Base-by-base conservation (phyloP, 2,329 filamentous ascomycete genomes). In the Emmonsiellopsis sp. region DNA sequence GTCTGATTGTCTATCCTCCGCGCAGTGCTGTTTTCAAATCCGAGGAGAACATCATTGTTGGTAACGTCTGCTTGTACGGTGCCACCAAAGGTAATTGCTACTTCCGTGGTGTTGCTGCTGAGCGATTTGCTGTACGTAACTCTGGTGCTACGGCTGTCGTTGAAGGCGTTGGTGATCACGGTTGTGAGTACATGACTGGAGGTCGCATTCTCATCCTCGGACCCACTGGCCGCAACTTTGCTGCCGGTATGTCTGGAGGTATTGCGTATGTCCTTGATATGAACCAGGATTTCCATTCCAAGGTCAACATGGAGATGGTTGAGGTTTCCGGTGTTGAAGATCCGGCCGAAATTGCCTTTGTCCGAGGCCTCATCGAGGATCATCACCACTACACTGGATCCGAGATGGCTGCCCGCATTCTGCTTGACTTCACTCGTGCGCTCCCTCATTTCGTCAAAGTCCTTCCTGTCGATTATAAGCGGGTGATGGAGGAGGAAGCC, bases 151-250 rank as follows among this genome's bases (percentile, higher is more conserved):
- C 86, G 32, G 90, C 92, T n/a, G 88, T 97, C 59, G 91, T 96
- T 57, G 92, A 97, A 73, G 92, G 92, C 74, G 82, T 95, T 60
- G 92, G 92, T 78, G 92, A 97, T 71, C 92, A 97, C 69, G 88
- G 89, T 58, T 96, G 91, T 68, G 92, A 97, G 78, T 97, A 97
- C 81, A 97, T 97, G 92, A 96, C 92, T 65, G 92, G 92, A 68
- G 92, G 92, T 67, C 88, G 91, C 66, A 79, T 96, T 49, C 76
- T 97, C 59, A 81, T 95, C 65, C 80, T 97, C 47, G 92, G 92
- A 55, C 83, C 82, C 64, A 95, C 90, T 66, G 92, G 92, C 45
- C 91, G 92, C 63, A 97, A 97, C 78, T 97, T 97, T 66, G 92
- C 91, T 63, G 92, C 92, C 57, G 92, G 92, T 78, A 97, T 97